A percentile compares a stretch with the other conserved stretches of the same genome.
These are phyloP conservation scores for Tylopilus subfusipes DNA, from an alignment of 768 basidiomycete species.

Conservation along the genomic window DNA sequence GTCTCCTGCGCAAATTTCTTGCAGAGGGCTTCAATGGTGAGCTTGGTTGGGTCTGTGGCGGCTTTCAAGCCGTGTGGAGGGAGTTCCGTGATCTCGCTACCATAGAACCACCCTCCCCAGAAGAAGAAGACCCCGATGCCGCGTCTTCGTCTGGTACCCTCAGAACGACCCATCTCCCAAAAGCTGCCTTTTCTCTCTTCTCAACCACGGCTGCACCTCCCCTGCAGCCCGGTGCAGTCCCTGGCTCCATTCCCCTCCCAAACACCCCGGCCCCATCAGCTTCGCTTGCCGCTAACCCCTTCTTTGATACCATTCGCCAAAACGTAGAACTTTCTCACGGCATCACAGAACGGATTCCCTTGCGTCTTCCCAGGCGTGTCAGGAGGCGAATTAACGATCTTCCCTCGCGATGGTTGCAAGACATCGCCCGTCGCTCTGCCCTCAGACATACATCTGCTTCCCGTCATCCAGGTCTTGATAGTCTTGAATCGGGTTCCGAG, in stretches of 20 bases:
- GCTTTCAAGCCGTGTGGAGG: constrained; percentile 68
- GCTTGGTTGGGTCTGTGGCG: constrained; percentile 78
- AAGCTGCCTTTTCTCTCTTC: constrained; percentile 57
- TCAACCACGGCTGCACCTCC: constrained; percentile 35
- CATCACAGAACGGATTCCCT: constrained; percentile 78
- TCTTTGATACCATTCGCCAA: constrained; percentile 92
- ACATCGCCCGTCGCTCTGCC: constrained; percentile 59
- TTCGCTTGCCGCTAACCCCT: constrained; percentile 63
- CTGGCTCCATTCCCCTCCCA: background rate
- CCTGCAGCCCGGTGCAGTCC: constrained; percentile 4
- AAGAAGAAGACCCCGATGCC: constrained; percentile 47
- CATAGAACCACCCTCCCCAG: constrained; percentile 44
- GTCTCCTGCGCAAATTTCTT: constrained; percentile 73
- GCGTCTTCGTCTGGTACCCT: constrained; percentile 32
- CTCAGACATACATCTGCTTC: constrained; percentile 12
- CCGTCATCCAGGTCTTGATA: constrained; percentile 15
- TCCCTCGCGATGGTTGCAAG: constrained; percentile 74
- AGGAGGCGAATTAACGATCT: constrained; percentile 64
- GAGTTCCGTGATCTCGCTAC: constrained; percentile 53
- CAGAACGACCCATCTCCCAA: constrained; percentile 58
- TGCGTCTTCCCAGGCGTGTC: constrained; percentile 49
- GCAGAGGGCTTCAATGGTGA: constrained; percentile 57
- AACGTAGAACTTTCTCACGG: constrained; percentile 76
- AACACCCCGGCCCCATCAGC: constrained; percentile 22
- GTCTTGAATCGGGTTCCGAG: constrained; percentile 31